Evolutionary conservation across 495 filamentous ascomycete genomes (phyloP), one percentile per base, ranked within the genome.

Genomic region (Neurospora africana): DNA sequence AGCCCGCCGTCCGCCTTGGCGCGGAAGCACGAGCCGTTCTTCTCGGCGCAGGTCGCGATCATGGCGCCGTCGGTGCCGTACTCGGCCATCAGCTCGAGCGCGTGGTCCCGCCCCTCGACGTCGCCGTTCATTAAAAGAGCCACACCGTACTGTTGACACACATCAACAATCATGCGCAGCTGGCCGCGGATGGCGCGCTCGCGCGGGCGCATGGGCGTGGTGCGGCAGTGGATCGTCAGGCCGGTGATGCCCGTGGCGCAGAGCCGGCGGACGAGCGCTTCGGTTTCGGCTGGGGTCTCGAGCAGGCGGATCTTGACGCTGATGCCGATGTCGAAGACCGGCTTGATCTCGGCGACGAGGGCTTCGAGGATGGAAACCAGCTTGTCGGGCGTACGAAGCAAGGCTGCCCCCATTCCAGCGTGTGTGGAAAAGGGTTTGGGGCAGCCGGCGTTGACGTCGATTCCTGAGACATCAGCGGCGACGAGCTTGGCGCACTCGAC

Each of bases 361-460:
- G 91, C 89, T 69, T 89, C 87, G 0, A 99, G 86, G 70, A 99
- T 98, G 0, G 89, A 84, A 69, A 89, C 90, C 1, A 99, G 88
- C 74, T 85, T 88, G 70, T 98, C 95, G 1, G 95, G 96, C 0
- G 89, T 92, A 68, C 87, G 86, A 19, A 99, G 85, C 27, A 99
- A 82, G 4, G 94, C 95, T 0, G 96, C 95, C 37, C 96, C 96
- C 95, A 98, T 99, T 43, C 95, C 96, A 41, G 93, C 91, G 71
- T 84, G 85, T 13, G 94, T 96, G 74, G 90, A 93, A 81, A 99
- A 99, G 4, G 96, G 93, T 81, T 98, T 99, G 0, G 95, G 95
- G 80, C 95, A 99, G 6, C 95, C 95, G 6, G 95, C 92, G 83
- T 99, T 99, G 71, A 99, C 91, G 80, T 98, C 95, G 72, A 99